Percentiles rank a stretch among this genome's conserved stretches.
phyloP scores from a whole-genome alignment of 2,329 filamentous ascomycete species.

The Exophiala lecanii-corni region DNA sequence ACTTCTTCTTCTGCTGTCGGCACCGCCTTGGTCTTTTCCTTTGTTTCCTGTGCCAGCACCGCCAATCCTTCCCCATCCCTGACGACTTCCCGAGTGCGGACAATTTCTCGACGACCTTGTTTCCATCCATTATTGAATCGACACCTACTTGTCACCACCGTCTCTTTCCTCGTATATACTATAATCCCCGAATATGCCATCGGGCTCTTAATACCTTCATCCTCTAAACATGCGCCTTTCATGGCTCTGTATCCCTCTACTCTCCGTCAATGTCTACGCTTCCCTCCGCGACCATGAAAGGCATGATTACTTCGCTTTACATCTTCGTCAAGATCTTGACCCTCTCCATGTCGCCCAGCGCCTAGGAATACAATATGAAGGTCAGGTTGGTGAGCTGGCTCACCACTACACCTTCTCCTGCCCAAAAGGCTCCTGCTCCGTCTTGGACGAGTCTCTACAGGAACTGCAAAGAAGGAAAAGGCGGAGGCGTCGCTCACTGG shows the following conservation, averaged over 20 bases:
- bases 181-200: too few species aligned
- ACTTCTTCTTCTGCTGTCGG: too few species aligned
- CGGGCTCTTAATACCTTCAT: too few species aligned
- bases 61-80: too few species aligned
- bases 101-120: too few species aligned
- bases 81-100: too few species aligned
- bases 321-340: conserved; percentile 63
- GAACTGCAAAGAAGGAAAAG: conserved; percentile 49
- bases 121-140: too few species aligned
- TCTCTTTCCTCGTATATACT: too few species aligned
- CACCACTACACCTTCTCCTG: conserved; percentile 83
- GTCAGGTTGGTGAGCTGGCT: conserved; percentile 69
- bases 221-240: conserved; percentile 16
- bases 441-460: conserved; percentile 48
- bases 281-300: conserved; percentile 66
- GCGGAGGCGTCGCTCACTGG: conserved; percentile 8
- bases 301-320: conserved; percentile 90
- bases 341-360: conserved; percentile 66
- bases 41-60: too few species aligned
- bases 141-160: too few species aligned
- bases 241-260: conserved; percentile 48
- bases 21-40: too few species aligned
- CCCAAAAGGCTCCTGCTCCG: conserved; percentile 52
- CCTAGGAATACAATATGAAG: conserved; percentile 75
- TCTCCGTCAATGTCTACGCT: conserved; percentile 34